Evolutionary conservation across 306 rosid species (phyloP).

Genomic region (Lathyrus sativus): DNA sequence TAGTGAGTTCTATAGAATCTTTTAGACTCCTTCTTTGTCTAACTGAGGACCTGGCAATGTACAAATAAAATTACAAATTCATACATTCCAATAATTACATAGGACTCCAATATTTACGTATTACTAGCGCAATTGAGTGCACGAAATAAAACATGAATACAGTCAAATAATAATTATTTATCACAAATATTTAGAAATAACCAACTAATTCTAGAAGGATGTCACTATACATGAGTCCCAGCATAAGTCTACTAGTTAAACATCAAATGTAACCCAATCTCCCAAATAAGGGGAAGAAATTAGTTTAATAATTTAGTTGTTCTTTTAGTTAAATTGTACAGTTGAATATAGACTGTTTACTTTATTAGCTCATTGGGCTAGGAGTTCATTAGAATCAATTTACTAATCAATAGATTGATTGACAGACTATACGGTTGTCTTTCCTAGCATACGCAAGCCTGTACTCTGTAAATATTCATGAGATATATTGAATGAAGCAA

Average conservation of each 20-base stretch:
- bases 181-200: not conserved
- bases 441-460: not conserved
- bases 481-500: not conserved
- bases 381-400: not conserved
- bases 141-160: not conserved
- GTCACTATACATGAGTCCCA: not conserved
- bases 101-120: not conserved
- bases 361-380: not conserved
- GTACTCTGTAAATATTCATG: not conserved
- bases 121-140: not conserved
- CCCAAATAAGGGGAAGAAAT: not conserved
- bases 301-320: not conserved
- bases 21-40: conserved; percentile 90
- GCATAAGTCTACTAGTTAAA: not conserved
- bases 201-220: not conserved
- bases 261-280: conserved; percentile 1
- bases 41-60: conserved; percentile 64
- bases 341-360: not conserved
- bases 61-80: conserved; percentile 24
- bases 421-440: not conserved
- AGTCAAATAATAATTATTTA: not conserved
- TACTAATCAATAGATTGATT: not conserved
- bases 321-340: not conserved
- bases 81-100: not conserved
- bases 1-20: conserved; percentile 72